phyloP scores from a whole-genome alignment of 179 eudicot genomes.

The Beta macrorhiza region DNA sequence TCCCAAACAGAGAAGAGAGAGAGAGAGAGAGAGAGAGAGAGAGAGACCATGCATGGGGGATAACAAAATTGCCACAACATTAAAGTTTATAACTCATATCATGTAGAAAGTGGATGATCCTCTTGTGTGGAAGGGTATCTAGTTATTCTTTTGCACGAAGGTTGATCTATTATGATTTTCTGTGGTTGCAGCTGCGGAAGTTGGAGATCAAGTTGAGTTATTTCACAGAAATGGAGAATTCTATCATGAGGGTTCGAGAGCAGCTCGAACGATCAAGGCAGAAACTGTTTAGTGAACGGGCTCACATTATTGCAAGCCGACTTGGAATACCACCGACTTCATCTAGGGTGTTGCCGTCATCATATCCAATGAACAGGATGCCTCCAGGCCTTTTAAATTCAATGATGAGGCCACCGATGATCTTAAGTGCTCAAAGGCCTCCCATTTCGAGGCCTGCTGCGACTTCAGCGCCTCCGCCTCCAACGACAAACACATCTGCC shows the following conservation, averaged over 20 bases:
- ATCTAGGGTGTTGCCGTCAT: slow-evolving; percentile 52
- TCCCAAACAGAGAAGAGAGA: neutral
- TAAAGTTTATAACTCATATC: neutral
- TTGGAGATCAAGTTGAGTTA: slow-evolving; percentile 82
- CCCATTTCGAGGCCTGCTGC: slow-evolving; percentile 62
- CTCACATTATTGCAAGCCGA: slow-evolving; percentile 83
- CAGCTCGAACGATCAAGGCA: slow-evolving; percentile 85
- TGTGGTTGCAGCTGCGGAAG: slow-evolving; percentile 69
- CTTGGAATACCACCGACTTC: slow-evolving; percentile 65
- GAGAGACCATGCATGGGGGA: neutral
- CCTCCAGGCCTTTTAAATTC: slow-evolving; percentile 52
- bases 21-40: no score
- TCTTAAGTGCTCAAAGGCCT: slow-evolving; percentile 60
- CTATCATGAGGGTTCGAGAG: slow-evolving; percentile 69
- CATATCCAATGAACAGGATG: slow-evolving; percentile 58
- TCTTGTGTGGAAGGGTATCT: neutral
- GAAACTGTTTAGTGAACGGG: slow-evolving; percentile 80
- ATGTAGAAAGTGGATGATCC: neutral
- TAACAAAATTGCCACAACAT: neutral
- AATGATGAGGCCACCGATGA: slow-evolving; percentile 58
- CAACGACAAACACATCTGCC: slow-evolving; percentile 28
- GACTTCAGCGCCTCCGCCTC: slow-evolving; percentile 42
- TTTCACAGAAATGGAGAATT: slow-evolving; percentile 79
- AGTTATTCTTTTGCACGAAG: neutral
- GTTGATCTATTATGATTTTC: slow-evolving; percentile 12